Evolutionary conservation across 495 filamentous ascomycete genomes (phyloP).

Genomic region (Immersiella caudata): DNA sequence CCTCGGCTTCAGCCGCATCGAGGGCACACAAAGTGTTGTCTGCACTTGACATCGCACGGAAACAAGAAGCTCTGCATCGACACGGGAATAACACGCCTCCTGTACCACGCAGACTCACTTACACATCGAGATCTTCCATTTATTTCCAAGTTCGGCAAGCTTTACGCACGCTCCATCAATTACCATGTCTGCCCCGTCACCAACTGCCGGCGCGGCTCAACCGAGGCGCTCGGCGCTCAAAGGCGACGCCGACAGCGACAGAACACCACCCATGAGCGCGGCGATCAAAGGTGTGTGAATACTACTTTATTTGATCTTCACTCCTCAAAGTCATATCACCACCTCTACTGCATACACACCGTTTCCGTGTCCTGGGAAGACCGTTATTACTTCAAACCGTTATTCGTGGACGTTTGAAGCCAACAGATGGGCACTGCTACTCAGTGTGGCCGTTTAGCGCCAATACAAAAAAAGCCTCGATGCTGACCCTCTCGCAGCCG

Average conservation of each 20-base stretch:
- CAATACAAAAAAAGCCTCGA: background rate
- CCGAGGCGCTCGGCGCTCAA: slow-evolving; percentile 50
- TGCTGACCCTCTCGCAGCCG: slow-evolving; percentile 41
- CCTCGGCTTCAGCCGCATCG: background rate
- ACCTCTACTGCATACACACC: background rate
- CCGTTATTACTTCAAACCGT: background rate
- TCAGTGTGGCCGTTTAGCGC: background rate
- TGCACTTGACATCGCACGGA: background rate
- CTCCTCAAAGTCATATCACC: background rate
- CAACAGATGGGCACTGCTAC: background rate
- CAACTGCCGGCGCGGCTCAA: slow-evolving; percentile 24
- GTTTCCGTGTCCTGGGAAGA: background rate
- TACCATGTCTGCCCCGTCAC: slow-evolving; percentile 34
- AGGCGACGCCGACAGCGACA: slow-evolving; percentile 44
- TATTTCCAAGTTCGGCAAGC: slow-evolving; percentile 10
- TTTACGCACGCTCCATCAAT: background rate
- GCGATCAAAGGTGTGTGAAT: slow-evolving; percentile 47
- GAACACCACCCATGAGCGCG: slow-evolving; percentile 38
- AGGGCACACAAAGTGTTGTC: background rate
- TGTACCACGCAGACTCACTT: background rate
- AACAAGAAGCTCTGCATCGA: background rate
- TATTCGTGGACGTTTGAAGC: background rate
- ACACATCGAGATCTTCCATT: background rate
- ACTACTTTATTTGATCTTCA: background rate
- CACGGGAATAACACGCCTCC: background rate